A percentile compares a stretch with the other conserved stretches of the same genome.
These are phyloP conservation scores for Suhomyces pyralidae DNA, from an alignment of 805 yeast genomes.

Conservation along the genomic window DNA sequence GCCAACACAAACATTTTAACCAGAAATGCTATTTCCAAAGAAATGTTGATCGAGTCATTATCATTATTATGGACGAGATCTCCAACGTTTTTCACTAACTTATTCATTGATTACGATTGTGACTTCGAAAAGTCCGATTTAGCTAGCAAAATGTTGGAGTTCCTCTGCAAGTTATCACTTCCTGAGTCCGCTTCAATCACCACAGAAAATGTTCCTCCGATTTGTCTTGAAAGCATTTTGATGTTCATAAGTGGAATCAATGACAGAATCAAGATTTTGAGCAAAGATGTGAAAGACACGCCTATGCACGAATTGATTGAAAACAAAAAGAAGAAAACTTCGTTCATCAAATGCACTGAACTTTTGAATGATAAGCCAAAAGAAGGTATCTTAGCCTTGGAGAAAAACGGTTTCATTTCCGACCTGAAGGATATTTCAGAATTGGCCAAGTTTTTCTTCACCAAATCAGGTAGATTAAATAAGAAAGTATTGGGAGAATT, in stretches of 20 bases:
- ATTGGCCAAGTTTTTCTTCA: constrained; percentile 72
- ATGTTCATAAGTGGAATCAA: constrained; percentile 64
- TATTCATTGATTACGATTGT: constrained; percentile 86
- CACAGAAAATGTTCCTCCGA: constrained; percentile 87
- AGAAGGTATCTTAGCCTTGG: constrained; percentile 63
- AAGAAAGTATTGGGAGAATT: constrained; percentile 86
- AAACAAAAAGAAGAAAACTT: constrained; percentile 58
- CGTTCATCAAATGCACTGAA: constrained; percentile 72
- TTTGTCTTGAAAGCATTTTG: constrained; percentile 84
- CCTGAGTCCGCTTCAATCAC: constrained; percentile 82
- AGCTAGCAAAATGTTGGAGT: constrained; percentile 61
- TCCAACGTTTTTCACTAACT: constrained; percentile 69
- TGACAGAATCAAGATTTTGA: constrained; percentile 42
- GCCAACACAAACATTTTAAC: constrained; percentile 16
- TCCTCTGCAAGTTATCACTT: constrained; percentile 71
- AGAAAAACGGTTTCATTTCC: constrained; percentile 62
- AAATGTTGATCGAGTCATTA: constrained; percentile 77
- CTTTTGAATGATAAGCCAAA: constrained; percentile 77
- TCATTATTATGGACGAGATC: constrained; percentile 80
- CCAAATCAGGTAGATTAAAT: constrained; percentile 76
- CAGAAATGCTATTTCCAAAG: constrained; percentile 52
- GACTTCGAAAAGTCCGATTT: constrained; percentile 83
- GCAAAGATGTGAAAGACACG: constrained; percentile 4
- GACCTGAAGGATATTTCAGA: constrained; percentile 48
- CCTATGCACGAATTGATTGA: constrained; percentile 32